Evolutionary conservation across 2,329 filamentous ascomycete genomes (phyloP).

Genomic region (Trichothecium roseum): DNA sequence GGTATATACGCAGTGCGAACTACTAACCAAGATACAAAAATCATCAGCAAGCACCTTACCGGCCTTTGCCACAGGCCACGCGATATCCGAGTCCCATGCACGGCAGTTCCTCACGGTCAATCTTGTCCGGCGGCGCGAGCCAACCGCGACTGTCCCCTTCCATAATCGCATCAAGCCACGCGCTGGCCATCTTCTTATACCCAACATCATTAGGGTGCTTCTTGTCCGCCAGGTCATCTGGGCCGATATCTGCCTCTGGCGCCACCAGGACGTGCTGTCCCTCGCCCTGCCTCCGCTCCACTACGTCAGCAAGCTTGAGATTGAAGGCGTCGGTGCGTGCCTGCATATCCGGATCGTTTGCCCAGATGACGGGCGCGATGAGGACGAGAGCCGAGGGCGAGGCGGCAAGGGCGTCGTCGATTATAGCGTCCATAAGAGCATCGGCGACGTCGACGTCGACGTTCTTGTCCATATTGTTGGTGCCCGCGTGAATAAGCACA

Average conservation of each 20-base stretch:
- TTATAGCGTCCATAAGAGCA: conserved; percentile 8
- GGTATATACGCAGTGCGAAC: too few relatives aligned
- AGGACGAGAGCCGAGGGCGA: conserved; percentile 9
- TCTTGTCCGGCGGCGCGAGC: conserved; percentile 6
- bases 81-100: conserved; percentile 7
- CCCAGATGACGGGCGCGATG: conserved; percentile 10
- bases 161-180: conserved; percentile 19
- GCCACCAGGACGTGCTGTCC: conserved; percentile 9
- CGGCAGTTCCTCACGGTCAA: conserved; percentile 4
- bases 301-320: conserved; percentile 16
- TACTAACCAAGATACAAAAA: too few relatives aligned
- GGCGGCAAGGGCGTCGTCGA: conserved; percentile 8
- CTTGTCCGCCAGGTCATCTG: conserved; percentile 19
- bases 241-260: conserved; percentile 8
- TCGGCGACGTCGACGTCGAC: conserved; percentile 7
- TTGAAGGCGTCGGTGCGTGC: conserved; percentile 19
- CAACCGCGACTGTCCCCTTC: conserved; percentile 11
- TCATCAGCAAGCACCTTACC: too few relatives aligned
- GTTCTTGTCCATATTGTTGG: conserved; percentile 12
- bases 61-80: too few relatives aligned
- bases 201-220: conserved; percentile 25
- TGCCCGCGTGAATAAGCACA: conserved; percentile 13
- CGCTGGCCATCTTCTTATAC: conserved; percentile 25
- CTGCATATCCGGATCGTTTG: conserved; percentile 12
- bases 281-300: conserved; percentile 4